Evolutionary conservation across 768 basidiomycete genomes (phyloP).

Genomic region (Boletales sp.): DNA sequence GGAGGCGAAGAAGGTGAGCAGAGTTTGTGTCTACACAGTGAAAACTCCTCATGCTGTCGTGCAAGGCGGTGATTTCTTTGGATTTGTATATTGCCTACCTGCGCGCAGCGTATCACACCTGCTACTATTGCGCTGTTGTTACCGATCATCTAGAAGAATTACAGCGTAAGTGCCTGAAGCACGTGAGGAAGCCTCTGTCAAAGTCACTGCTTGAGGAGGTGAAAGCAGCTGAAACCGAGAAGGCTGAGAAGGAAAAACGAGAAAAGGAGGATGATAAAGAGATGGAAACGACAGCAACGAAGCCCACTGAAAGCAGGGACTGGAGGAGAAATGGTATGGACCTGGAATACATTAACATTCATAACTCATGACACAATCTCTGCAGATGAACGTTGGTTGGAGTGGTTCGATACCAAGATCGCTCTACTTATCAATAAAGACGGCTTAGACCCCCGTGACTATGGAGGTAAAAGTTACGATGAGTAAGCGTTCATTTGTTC

Average conservation of each 20-base stretch:
- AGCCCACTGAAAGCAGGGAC: conserved; percentile 43
- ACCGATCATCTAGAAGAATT: conserved; percentile 94
- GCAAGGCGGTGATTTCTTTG: conserved; percentile 72
- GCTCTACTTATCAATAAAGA: conserved; percentile 75
- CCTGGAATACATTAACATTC: background rate
- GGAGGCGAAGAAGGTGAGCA: conserved; percentile 67
- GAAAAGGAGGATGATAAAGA: conserved; percentile 45
- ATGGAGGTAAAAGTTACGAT: conserved; percentile 86
- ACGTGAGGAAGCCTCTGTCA: conserved; percentile 74
- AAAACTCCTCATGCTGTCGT: conserved; percentile 21
- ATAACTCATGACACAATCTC: conserved; percentile 8
- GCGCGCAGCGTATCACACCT: conserved; percentile 87
- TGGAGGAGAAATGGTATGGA: conserved; percentile 67
- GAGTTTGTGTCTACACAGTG: conserved; percentile 10
- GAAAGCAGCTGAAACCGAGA: conserved; percentile 49
- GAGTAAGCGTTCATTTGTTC: conserved; percentile 56
- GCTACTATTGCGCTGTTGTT: conserved; percentile 96
- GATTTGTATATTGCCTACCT: conserved; percentile 94
- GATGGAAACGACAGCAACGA: conserved; percentile 24
- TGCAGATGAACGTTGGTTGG: conserved; percentile 84
- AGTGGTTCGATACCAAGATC: conserved; percentile 84
- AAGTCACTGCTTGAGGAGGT: conserved; percentile 59
- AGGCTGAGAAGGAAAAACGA: conserved; percentile 44
- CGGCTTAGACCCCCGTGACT: conserved; percentile 79
- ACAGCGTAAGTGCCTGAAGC: conserved; percentile 90